Evolutionary conservation across 192 early-diverging fungal genomes (phyloP).

Genomic region (Coemansia sp.): DNA sequence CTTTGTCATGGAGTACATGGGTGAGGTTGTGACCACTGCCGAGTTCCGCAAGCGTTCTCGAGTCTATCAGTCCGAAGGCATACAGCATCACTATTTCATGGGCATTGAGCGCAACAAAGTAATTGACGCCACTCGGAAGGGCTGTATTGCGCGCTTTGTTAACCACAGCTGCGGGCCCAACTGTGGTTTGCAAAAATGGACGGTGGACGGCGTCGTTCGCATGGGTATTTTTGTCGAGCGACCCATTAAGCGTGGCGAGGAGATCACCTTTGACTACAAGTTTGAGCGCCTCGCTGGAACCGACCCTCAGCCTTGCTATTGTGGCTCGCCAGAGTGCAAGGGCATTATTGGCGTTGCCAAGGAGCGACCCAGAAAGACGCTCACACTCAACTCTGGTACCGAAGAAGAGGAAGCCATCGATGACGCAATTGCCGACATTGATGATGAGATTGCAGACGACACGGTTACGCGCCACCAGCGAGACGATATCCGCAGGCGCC

Average conservation of each 20-base stretch:
- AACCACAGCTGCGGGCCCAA: constrained; percentile 98
- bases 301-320: constrained; percentile 89
- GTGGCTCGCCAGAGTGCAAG: constrained; percentile 82
- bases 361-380: constrained; percentile 40
- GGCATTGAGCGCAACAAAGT: constrained; percentile 88
- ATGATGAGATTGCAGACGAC: constrained; percentile 57
- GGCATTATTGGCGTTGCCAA: constrained; percentile 89
- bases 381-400: not conserved
- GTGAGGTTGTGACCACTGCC: constrained; percentile 83
- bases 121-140: constrained; percentile 92
- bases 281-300: constrained; percentile 81
- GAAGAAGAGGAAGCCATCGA: constrained; percentile 49
- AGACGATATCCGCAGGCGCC: constrained; percentile 57
- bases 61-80: constrained; percentile 77
- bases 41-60: constrained; percentile 81
- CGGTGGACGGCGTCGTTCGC: constrained; percentile 81
- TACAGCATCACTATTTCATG: constrained; percentile 99
- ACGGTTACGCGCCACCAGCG: constrained; percentile 55
- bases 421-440: constrained; percentile 56
- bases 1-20: constrained; percentile 98
- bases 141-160: constrained; percentile 93
- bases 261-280: constrained; percentile 98
- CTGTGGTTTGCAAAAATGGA: constrained; percentile 95
- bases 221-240: constrained; percentile 94
- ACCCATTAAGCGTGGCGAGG: constrained; percentile 73